Evolutionary conservation across 2,329 filamentous ascomycete genomes (phyloP).

Genomic region (Microsporum canis): DNA sequence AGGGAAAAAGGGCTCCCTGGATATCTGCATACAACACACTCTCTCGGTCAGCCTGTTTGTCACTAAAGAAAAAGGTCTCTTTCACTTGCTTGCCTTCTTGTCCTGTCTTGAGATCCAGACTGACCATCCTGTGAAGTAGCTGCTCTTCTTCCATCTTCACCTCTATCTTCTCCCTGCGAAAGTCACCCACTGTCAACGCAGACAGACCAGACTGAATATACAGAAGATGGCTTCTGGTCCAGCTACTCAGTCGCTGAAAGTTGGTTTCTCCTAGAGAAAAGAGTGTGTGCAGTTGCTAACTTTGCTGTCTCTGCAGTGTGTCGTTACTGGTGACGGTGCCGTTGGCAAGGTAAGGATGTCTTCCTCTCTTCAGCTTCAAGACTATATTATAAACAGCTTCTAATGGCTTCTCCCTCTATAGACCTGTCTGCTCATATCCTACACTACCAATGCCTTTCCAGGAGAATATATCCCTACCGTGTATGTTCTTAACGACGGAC

Average conservation of each 20-base stretch:
- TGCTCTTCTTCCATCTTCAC: no score
- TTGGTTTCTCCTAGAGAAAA: conserved; percentile 32
- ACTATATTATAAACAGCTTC: conserved; percentile 13
- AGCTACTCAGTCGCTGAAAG: conserved; percentile 85
- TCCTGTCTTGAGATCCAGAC: not conserved
- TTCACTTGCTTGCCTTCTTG: not conserved
- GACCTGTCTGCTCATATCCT: conserved; percentile 98
- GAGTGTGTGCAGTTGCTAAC: conserved; percentile 10
- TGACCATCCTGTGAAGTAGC: not conserved
- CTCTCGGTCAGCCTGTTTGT: not conserved
- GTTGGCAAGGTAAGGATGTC: conserved; percentile 73
- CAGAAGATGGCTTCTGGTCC: conserved; percentile 60
- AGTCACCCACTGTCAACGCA: conserved; percentile 9
- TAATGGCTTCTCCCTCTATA: conserved; percentile 28
- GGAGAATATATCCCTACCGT: conserved; percentile 99
- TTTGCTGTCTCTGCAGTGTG: conserved; percentile 53
- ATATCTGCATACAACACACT: not conserved
- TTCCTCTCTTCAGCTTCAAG: conserved; percentile 5
- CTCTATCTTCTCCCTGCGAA: not conserved
- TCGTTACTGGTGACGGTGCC: conserved; percentile 97
- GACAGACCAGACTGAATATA: conserved; percentile 6
- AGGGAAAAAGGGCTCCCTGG: not conserved
- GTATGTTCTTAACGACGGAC: conserved; percentile 21
- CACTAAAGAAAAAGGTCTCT: not conserved
- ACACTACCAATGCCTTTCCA: conserved; percentile 99